These are phyloP conservation scores for Amaranthus tricolor DNA, from an alignment of 179 eudicot species.

Conservation along the genomic window DNA sequence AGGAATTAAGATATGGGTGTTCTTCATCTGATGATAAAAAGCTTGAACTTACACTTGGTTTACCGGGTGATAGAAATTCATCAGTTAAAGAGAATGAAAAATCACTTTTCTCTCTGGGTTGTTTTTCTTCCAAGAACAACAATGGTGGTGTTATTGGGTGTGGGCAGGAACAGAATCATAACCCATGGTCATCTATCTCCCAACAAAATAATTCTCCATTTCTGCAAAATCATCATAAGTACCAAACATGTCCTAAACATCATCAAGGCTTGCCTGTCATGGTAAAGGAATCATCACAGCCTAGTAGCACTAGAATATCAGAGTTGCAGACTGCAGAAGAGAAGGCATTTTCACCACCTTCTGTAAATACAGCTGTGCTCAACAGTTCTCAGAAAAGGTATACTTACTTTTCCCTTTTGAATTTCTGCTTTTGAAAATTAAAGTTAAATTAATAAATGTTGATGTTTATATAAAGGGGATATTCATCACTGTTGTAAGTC, in stretches of 20 bases:
- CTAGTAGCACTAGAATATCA: slow-evolving; percentile 38
- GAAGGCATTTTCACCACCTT: slow-evolving; percentile 55
- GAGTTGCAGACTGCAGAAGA: slow-evolving; percentile 41
- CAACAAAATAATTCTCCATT: slow-evolving; percentile 25
- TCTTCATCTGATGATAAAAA: slow-evolving; percentile 41
- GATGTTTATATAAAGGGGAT: slow-evolving; percentile 27
- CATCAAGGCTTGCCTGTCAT: slow-evolving; percentile 31
- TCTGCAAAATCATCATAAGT: slow-evolving; percentile 17
- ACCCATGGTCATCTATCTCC: slow-evolving; percentile 27
- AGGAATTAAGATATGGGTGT: slow-evolving; percentile 21
- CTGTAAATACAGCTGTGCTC: slow-evolving; percentile 60
- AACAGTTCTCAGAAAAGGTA: slow-evolving; percentile 89
- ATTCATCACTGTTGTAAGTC: slow-evolving; percentile 31
- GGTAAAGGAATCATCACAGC: slow-evolving; percentile 56
- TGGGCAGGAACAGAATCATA: slow-evolving; percentile 1
- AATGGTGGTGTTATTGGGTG: slow-evolving; percentile 15
- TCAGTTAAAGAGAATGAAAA: slow-evolving; percentile 25
- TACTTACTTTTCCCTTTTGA: slow-evolving; percentile 14
- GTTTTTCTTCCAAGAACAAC: slow-evolving; percentile 6
- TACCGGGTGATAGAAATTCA: slow-evolving; percentile 52
- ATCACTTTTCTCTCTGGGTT: slow-evolving; percentile 36
- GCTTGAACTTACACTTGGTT: slow-evolving; percentile 84
- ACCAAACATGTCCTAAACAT: slow-evolving; percentile 28
- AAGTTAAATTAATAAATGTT: not conserved
- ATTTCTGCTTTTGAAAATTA: not conserved